These are phyloP conservation scores for Purshia tridentata DNA, from an alignment of 306 rosid genomes.

Conservation along the genomic window DNA sequence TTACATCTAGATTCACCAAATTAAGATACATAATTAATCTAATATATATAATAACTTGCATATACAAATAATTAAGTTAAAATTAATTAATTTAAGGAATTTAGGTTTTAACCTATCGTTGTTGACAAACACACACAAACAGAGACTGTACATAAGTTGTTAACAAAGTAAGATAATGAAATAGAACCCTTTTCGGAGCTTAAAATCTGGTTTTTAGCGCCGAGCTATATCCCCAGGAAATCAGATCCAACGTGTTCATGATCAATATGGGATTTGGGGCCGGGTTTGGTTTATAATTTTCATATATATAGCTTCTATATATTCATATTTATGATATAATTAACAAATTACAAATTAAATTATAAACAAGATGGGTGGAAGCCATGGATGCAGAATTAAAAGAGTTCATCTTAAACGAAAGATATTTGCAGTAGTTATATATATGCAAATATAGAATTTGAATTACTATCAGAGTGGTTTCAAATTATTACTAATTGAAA, in stretches of 20 bases:
- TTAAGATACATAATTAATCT: conserved; percentile 3
- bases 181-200: conserved; percentile 3
- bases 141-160: background rate
- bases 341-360: background rate
- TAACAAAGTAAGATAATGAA: background rate
- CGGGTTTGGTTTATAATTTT: conserved; percentile 5
- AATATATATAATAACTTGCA: no score
- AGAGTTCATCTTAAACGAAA: no score
- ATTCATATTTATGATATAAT: background rate
- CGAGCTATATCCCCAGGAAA: conserved; percentile 14
- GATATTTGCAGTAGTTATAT: no score
- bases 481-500: no score
- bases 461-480: no score
- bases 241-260: conserved; percentile 24
- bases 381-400: no score
- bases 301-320: background rate
- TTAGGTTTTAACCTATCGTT: conserved; percentile 15
- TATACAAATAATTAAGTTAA: no score
- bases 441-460: no score
- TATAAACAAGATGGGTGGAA: no score
- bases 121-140: background rate
- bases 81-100: background rate
- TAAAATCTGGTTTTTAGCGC: conserved; percentile 22
- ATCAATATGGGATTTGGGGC: conserved; percentile 4
- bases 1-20: background rate